phyloP scores from a whole-genome alignment of 148 eudicot genomes.

The Amaranthus palmeri region DNA sequence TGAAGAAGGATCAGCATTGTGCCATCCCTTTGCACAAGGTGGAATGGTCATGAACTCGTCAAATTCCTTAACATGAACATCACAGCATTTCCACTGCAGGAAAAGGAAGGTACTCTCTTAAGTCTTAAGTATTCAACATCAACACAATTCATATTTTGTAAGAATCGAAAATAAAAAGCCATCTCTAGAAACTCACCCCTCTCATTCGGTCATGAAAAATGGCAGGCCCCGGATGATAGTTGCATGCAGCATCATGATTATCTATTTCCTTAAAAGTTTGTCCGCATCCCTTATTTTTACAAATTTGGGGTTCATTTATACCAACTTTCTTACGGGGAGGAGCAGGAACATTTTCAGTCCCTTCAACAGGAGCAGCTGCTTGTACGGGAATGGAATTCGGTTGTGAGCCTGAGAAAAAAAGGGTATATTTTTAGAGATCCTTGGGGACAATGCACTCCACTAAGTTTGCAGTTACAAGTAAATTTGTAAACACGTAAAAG shows the following conservation, averaged over 20 bases:
- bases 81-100: slow-evolving; percentile 94
- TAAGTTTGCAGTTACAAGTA: not conserved
- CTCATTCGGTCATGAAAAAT: slow-evolving; percentile 80
- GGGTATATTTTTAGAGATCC: not conserved
- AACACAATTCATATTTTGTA: not conserved
- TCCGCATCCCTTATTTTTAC: slow-evolving; percentile 91
- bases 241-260: slow-evolving; percentile 81
- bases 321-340: slow-evolving; percentile 43
- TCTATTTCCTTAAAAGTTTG: slow-evolving; percentile 70
- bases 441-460: not conserved
- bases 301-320: slow-evolving; percentile 71
- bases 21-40: slow-evolving; percentile 94
- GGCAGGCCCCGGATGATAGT: slow-evolving; percentile 92
- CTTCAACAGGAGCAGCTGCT: slow-evolving; percentile 21
- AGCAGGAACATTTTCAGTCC: slow-evolving; percentile 28
- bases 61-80: slow-evolving; percentile 86
- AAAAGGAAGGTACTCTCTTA: slow-evolving; percentile 8
- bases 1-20: slow-evolving; percentile 61
- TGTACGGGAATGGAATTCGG: slow-evolving; percentile 39
- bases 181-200: slow-evolving; percentile 59
- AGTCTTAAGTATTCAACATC: not conserved
- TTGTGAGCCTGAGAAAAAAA: slow-evolving; percentile 53
- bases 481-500: not conserved
- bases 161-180: not conserved
- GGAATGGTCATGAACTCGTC: slow-evolving; percentile 94